These are phyloP conservation scores for Parasitella parasitica DNA, from an alignment of 371 early-diverging fungal species.

Conservation along the genomic window DNA sequence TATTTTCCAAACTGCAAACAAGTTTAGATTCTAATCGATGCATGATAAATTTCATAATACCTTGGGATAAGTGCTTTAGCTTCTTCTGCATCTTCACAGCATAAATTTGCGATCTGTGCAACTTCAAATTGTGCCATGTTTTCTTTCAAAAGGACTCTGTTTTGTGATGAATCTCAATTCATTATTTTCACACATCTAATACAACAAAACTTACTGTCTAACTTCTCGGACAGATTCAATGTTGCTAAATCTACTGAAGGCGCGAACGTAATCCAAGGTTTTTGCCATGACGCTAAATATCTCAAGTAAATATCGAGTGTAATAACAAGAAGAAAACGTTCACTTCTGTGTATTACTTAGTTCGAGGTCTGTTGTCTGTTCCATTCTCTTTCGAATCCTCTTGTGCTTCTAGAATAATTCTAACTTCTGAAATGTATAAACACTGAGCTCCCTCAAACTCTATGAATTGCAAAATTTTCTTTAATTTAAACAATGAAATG, in stretches of 20 bases:
- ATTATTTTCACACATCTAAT: neutral
- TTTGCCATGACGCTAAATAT: conserved; percentile 68
- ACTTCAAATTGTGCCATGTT: conserved; percentile 79
- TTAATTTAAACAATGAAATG: neutral
- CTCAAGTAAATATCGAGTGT: neutral
- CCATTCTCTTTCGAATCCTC: conserved; percentile 40
- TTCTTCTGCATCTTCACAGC: conserved; percentile 87
- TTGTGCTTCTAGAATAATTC: conserved; percentile 76
- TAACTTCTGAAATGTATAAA: conserved; percentile 85
- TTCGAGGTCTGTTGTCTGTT: conserved; percentile 35
- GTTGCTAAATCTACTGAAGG: conserved; percentile 82
- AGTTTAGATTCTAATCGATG: neutral
- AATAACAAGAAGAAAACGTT: too few species aligned
- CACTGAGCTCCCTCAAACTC: conserved; percentile 83
- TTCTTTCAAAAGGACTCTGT: conserved; percentile 55
- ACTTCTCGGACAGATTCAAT: conserved; percentile 85
- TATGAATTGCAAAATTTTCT: conserved; percentile 13
- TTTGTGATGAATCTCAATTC: too few species aligned
- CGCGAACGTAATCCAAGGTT: conserved; percentile 77
- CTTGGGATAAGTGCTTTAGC: conserved; percentile 84
- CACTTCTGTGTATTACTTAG: conserved; percentile 27
- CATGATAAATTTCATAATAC: conserved; percentile 28
- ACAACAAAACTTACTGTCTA: conserved; percentile 58
- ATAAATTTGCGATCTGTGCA: conserved; percentile 87
- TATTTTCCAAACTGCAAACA: conserved; percentile 18